A percentile compares a stretch with the other conserved stretches of the same genome.
These are phyloP conservation scores for Agaricus sinodeliciosus DNA, from an alignment of 768 basidiomycete species.

Conservation along the genomic window DNA sequence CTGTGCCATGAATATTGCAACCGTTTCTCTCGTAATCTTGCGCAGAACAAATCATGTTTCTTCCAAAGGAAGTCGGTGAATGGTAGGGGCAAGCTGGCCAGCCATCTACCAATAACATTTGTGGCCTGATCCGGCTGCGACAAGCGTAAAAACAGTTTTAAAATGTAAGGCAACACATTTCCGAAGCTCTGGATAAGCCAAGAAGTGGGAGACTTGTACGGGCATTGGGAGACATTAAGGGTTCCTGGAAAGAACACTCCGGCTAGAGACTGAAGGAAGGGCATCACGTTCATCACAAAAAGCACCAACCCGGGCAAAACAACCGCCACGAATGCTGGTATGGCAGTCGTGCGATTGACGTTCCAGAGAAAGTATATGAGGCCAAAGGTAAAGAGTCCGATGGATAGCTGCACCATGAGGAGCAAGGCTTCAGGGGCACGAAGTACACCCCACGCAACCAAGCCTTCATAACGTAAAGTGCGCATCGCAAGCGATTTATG, in stretches of 20 bases:
- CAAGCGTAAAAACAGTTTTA: not conserved
- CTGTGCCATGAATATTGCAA: too few relatives aligned
- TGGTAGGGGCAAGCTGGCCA: too few relatives aligned
- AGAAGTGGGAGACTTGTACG: slow-evolving; percentile 5
- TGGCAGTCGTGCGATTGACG: not conserved
- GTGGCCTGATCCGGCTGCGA: not conserved
- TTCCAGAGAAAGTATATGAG: slow-evolving; percentile 4
- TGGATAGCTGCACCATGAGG: slow-evolving; percentile 1
- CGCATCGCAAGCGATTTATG: slow-evolving; percentile 2
- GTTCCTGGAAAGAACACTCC: not conserved
- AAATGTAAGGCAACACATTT: not conserved
- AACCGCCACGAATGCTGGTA: not conserved
- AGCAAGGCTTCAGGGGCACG: not conserved
- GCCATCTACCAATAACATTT: not conserved
- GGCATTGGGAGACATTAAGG: slow-evolving; percentile 1
- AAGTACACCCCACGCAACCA: slow-evolving; percentile 1
- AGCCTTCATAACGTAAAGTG: slow-evolving; percentile 6
- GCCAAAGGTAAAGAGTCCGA: slow-evolving; percentile 5
- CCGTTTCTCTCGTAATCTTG: too few relatives aligned
- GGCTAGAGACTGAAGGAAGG: not conserved
- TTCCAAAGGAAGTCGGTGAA: not conserved
- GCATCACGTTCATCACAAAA: slow-evolving; percentile 3
- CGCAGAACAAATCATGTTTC: not conserved
- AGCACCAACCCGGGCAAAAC: not conserved
- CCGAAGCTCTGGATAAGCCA: slow-evolving; percentile 1